Evolutionary conservation across 176 grass and related monocot genomes (phyloP).

Genomic region (Carex scoparia): DNA sequence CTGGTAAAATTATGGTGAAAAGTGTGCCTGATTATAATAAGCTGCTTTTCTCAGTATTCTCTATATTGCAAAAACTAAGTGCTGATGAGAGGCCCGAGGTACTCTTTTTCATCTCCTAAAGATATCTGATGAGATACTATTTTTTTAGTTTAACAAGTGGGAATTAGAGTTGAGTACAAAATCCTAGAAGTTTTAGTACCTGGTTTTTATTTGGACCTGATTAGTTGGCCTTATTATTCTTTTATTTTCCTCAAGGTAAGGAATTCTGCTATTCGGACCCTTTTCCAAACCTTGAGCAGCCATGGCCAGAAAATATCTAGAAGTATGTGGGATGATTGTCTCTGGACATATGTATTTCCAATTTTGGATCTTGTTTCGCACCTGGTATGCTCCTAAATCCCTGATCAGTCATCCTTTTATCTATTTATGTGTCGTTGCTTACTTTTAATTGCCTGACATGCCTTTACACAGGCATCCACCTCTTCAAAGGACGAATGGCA

Average conservation of each 20-base stretch:
- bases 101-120: constrained; percentile 24
- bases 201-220: not conserved
- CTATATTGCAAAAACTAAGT: constrained; percentile 72
- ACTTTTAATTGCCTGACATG: constrained; percentile 24
- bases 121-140: not conserved
- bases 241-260: constrained; percentile 44
- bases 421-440: constrained; percentile 16
- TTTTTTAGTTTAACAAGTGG: not conserved
- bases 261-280: constrained; percentile 91
- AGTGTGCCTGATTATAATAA: constrained; percentile 70
- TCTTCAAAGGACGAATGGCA: constrained; percentile 97
- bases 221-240: constrained; percentile 2
- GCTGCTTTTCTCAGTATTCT: constrained; percentile 91
- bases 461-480: constrained; percentile 69
- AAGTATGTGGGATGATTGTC: constrained; percentile 95
- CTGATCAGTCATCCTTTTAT: constrained; percentile 18
- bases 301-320: constrained; percentile 92
- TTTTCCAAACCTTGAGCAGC: constrained; percentile 84
- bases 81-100: constrained; percentile 98
- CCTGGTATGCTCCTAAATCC: constrained; percentile 52
- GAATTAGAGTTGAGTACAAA: not conserved
- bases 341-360: constrained; percentile 89
- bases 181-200: not conserved
- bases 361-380: constrained; percentile 94
- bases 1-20: constrained; percentile 26